Conservation (phyloP, 2,329 filamentous ascomycete genomes). For the Piedraia hortae region DNA sequence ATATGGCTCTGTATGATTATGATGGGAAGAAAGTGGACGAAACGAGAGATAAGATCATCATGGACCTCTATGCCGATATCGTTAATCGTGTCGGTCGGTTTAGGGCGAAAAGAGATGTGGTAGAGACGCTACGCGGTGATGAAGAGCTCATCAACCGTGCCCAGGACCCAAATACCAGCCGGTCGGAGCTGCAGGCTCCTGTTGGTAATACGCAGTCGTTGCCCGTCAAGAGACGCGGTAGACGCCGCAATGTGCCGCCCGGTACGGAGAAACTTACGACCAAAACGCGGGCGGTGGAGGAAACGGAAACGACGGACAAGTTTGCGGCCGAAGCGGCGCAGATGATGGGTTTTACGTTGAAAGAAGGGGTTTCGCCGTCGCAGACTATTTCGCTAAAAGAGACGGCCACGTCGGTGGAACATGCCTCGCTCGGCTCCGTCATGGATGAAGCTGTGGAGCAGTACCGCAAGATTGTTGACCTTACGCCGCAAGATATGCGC, state of each 20-base stretch:
- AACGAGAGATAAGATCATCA: slow-evolving; percentile 52
- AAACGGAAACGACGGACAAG: slow-evolving; percentile 35
- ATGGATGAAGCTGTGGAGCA: slow-evolving; percentile 79
- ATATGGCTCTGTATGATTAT: slow-evolving; percentile 71
- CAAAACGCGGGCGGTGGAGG: slow-evolving; percentile 41
- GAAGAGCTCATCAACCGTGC: slow-evolving; percentile 57
- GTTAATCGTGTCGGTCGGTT: slow-evolving; percentile 76
- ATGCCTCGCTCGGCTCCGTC: slow-evolving; percentile 63
- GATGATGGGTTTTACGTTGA: slow-evolving; percentile 58
- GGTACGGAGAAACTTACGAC: slow-evolving; percentile 36
- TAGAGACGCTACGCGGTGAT: slow-evolving; percentile 55
- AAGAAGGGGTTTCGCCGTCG: slow-evolving; percentile 29
- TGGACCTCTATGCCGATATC: slow-evolving; percentile 84
- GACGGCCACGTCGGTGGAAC: slow-evolving; percentile 29
- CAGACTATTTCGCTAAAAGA: slow-evolving; percentile 34
- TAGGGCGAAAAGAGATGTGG: slow-evolving; percentile 46
- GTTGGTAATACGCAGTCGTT: slow-evolving; percentile 9
- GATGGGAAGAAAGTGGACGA: slow-evolving; percentile 54
- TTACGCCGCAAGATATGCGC: slow-evolving; percentile 65
- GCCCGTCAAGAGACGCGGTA: slow-evolving; percentile 8
- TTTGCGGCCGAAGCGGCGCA: slow-evolving; percentile 54
- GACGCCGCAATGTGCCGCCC: slow-evolving; percentile 21
- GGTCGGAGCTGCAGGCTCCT: slow-evolving; percentile 10
- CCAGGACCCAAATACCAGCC: slow-evolving; percentile 33
- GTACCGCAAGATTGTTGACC: slow-evolving; percentile 55